Base-by-base conservation (phyloP, 306 rosid genomes). In the Prunus mira region DNA sequence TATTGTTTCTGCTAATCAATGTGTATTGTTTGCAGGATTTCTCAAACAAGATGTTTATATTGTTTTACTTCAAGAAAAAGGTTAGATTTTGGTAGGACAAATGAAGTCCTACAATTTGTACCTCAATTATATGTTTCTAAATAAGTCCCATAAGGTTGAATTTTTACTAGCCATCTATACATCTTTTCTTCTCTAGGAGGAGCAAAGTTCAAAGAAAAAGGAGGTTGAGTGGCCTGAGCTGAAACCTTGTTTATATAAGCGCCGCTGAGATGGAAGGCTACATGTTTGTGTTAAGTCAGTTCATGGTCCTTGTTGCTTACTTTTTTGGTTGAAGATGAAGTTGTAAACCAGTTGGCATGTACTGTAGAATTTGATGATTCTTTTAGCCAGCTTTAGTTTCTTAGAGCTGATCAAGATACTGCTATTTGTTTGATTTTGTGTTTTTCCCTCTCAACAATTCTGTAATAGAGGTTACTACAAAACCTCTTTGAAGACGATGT, bases 181-280 rank as follows among this genome's bases (percentile, higher is more conserved):
- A 65, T 70, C 30, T 54, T 25, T 71, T 9, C 55, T 64, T 49
- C 55, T 84, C 71, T 83, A 91, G 98, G 92, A 76, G 69, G 89
- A 88, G 76, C 80, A 80, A 68, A 85, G n/a, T 65, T 86, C 80
- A 6, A 72, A 79, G 76, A 71, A 66, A 82, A 84, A 85, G 81
- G 92, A 87, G 30, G 83, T 89, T 51, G 91, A 89, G 49, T 95
- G 98, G 98, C 96, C 98, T 6, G 80, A 78, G 74, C 85, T 95
- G 75, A 95, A 95, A 83, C 96, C 97, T 60, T 95, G 97, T 83
- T 20, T 95, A 83, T 95, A 95, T 76, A 95, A 95, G 92, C 96
- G 98, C 20, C 89, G 97, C 12, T 95, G 83, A 89, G 84, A 71
- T 34, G 30, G 30, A 67, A 22, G 55, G 0, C n/a, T 5, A 12